Conservation (phyloP, 78 protist genomes). For the Polysphondylium violaceum region DNA sequence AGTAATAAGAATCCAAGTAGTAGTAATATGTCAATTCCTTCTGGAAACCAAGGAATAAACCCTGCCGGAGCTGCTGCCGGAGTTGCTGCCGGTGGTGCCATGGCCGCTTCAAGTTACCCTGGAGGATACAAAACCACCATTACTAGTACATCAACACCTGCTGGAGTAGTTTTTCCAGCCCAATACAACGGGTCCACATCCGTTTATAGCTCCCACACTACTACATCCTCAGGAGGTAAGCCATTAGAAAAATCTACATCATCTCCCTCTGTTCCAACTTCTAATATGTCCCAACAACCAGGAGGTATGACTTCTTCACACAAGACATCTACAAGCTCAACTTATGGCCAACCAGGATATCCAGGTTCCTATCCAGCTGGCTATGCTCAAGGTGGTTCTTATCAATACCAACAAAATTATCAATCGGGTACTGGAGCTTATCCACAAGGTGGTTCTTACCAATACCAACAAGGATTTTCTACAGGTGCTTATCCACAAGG, state of each 20-base stretch:
- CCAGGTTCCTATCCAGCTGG: background rate
- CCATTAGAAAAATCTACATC: too few species aligned
- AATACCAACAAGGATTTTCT: background rate
- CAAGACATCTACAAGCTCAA: background rate
- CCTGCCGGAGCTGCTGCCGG: too few species aligned
- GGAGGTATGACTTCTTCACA: background rate
- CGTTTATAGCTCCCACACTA: background rate
- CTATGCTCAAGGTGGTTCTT: too few species aligned
- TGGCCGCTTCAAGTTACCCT: background rate
- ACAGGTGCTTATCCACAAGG: background rate
- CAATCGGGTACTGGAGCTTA: background rate
- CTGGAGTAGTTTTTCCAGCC: conserved; percentile 5
- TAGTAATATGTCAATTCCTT: background rate
- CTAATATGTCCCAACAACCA: background rate
- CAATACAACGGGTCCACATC: background rate
- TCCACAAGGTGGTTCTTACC: background rate
- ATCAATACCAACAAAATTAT: background rate
- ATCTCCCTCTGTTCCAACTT: background rate
- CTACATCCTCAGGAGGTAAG: background rate
- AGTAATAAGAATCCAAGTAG: background rate
- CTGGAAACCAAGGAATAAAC: background rate
- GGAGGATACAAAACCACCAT: background rate
- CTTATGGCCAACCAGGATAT: background rate
- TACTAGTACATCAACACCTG: background rate
- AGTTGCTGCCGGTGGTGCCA: too few species aligned